phyloP scores from a whole-genome alignment of 2,329 filamentous ascomycete species.

The Cladosporium sp. region DNA sequence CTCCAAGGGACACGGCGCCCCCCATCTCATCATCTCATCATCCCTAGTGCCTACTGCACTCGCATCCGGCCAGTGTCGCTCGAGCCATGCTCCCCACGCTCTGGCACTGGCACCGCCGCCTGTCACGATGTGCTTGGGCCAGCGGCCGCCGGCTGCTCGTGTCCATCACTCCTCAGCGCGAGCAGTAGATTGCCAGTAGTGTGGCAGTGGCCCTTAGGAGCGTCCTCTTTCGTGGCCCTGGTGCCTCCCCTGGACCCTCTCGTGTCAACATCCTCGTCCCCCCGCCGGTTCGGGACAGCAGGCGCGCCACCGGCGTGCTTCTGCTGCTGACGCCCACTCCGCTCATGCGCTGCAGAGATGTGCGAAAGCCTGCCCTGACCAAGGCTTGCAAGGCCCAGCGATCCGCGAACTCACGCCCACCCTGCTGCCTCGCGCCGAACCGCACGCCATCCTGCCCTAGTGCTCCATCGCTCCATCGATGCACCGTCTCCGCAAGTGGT shows the following conservation, averaged over 20 bases:
- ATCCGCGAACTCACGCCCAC: conserved; percentile 5
- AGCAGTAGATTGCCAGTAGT: not conserved
- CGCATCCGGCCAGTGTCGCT: not conserved
- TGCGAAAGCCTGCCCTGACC: conserved; percentile 12
- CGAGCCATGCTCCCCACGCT: conserved; percentile 4
- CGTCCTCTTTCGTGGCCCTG: not conserved
- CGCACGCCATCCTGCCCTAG: conserved; percentile 16
- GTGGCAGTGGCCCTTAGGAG: not conserved
- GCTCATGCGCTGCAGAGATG: not conserved
- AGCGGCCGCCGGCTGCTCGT: not conserved
- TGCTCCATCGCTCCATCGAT: conserved; percentile 11
- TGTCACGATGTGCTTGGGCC: not conserved
- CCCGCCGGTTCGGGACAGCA: conserved; percentile 13
- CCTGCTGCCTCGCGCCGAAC: conserved; percentile 11
- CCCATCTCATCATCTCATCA: not conserved
- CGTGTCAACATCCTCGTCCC: not conserved
- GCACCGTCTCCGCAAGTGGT: conserved; percentile 19
- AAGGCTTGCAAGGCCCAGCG: conserved; percentile 6
- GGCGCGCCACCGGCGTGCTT: conserved; percentile 10
- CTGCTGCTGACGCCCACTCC: conserved; percentile 8
- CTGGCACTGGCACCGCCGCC: not conserved
- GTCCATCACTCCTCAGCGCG: conserved; percentile 1
- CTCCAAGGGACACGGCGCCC: not conserved
- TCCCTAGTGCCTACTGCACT: not conserved
- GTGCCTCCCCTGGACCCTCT: conserved; percentile 4